phyloP scores from a whole-genome alignment of 129 eudicot species.

The Chrysanthemum makinoi region DNA sequence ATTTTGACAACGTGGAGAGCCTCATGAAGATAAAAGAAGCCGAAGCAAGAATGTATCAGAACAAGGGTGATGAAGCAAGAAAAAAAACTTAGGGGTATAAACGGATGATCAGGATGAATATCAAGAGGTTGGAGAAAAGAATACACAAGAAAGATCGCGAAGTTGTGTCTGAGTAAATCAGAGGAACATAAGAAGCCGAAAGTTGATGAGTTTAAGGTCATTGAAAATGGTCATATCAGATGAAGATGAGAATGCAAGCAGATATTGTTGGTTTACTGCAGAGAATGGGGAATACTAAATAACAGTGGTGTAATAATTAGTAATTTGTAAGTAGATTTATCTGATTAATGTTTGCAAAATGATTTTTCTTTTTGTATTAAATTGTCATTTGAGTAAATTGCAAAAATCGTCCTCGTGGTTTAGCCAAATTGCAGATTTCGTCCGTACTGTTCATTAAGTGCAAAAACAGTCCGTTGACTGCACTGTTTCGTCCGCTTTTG shows the following conservation, averaged over 20 bases:
- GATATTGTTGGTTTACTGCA: constrained; percentile 70
- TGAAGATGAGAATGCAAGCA: constrained; percentile 78
- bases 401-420: too few relatives aligned
- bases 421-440: too few relatives aligned
- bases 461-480: too few relatives aligned
- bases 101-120: constrained; percentile 47
- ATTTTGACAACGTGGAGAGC: constrained; percentile 66
- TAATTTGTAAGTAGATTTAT: neutral
- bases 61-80: constrained; percentile 48
- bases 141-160: constrained; percentile 48
- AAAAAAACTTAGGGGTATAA: constrained; percentile 58
- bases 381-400: too few relatives aligned
- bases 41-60: constrained; percentile 52
- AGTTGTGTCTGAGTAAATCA: constrained; percentile 54
- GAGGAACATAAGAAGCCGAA: constrained; percentile 49
- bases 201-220: constrained; percentile 34
- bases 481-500: too few relatives aligned
- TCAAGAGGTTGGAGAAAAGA: constrained; percentile 62
- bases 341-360: neutral
- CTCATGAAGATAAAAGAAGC: constrained; percentile 71
- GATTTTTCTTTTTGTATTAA: neutral
- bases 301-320: constrained; percentile 44
- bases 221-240: constrained; percentile 53
- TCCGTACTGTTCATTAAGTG: too few relatives aligned
- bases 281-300: constrained; percentile 81